phyloP scores from a whole-genome alignment of 495 filamentous ascomycete species.

The Glutinoglossum americanum region DNA sequence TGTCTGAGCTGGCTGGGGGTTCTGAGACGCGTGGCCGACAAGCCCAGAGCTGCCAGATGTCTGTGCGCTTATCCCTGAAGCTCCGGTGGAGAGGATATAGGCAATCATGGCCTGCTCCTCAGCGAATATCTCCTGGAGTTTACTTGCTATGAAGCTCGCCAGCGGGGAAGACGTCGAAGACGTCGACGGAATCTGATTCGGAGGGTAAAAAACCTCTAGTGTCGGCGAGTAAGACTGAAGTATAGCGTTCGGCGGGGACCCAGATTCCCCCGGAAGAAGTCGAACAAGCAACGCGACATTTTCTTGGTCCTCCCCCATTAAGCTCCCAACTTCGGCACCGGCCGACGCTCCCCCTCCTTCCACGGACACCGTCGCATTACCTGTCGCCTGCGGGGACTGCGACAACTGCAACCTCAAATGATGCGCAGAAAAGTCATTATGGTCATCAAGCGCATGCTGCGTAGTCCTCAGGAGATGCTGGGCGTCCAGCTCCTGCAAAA shows the following conservation, averaged over 20 bases:
- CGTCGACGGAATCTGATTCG: constrained; percentile 45
- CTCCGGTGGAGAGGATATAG: constrained; percentile 42
- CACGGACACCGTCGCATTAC: neutral
- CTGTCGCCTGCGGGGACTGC: constrained; percentile 12
- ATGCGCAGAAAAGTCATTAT: constrained; percentile 82
- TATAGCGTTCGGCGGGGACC: constrained; percentile 29
- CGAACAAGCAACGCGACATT: constrained; percentile 47
- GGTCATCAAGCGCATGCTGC: constrained; percentile 75
- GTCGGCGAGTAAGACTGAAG: constrained; percentile 46
- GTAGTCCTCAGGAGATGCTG: constrained; percentile 61
- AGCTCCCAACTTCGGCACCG: neutral
- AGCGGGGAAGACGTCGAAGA: constrained; percentile 51
- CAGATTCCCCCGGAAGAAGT: constrained; percentile 37
- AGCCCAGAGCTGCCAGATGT: constrained; percentile 1
- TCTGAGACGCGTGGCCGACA: constrained; percentile 3
- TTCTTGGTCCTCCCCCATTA: constrained; percentile 15
- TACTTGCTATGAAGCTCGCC: constrained; percentile 57
- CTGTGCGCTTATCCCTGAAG: constrained; percentile 2
- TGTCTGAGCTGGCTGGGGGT: constrained; percentile 10
- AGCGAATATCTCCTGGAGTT: constrained; percentile 57
- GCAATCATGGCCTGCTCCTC: constrained; percentile 84
- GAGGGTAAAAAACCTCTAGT: constrained; percentile 62
- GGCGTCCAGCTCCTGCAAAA: constrained; percentile 43
- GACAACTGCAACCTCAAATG: constrained; percentile 59
- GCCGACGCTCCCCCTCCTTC: neutral